These are phyloP conservation scores for Aleurites moluccanus DNA, from an alignment of 441 rosid species.

Conservation along the genomic window DNA sequence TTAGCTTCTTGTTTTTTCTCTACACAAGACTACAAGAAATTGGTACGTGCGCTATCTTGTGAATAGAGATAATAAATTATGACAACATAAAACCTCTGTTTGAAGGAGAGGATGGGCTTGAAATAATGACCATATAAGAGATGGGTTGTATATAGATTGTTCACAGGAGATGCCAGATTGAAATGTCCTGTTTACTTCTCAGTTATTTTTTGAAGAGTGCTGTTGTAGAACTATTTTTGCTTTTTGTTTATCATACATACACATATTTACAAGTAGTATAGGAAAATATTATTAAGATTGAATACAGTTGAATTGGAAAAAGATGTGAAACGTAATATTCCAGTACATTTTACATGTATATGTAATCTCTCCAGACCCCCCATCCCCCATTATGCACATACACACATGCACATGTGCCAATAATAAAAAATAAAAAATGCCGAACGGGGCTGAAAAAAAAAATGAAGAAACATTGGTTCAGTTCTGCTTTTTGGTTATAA, in stretches of 20 bases:
- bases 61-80: slow-evolving; percentile 1
- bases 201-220: slow-evolving; percentile 8
- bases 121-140: not conserved
- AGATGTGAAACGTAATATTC: not conserved
- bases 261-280: not conserved
- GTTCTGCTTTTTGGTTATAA: too few species aligned
- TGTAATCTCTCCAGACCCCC: too few species aligned
- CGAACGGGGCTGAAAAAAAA: too few species aligned
- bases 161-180: not conserved
- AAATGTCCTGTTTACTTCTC: not conserved
- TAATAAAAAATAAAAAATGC: too few species aligned
- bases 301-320: not conserved
- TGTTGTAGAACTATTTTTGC: not conserved
- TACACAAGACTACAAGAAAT: not conserved
- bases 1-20: slow-evolving; percentile 3
- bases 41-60: not conserved
- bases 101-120: not conserved
- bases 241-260: not conserved
- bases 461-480: too few species aligned
- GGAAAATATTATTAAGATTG: not conserved
- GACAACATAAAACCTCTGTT: not conserved
- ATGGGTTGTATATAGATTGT: not conserved
- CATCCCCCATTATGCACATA: too few species aligned
- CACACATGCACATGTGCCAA: too few species aligned
- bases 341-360: too few species aligned